Evolutionary conservation across 352 stramenopile genomes (phyloP).

Genomic region (Paralagenidium karlingii): DNA sequence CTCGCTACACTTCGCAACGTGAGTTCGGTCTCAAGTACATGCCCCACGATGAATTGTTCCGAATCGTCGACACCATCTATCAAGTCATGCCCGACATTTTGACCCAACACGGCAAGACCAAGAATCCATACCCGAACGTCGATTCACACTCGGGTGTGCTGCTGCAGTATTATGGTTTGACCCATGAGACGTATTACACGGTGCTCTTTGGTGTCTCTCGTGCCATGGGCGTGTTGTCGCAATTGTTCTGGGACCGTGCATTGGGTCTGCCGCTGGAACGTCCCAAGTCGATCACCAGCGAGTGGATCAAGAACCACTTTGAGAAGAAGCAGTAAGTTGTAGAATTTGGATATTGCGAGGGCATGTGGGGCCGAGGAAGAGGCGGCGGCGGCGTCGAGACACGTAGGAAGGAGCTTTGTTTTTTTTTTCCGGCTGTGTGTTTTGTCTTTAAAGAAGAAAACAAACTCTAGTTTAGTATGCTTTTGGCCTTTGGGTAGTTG

Average conservation of each 20-base stretch:
- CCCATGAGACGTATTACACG: conserved; percentile 99
- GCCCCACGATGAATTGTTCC: conserved; percentile 97
- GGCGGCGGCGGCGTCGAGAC: too few species aligned
- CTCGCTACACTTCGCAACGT: conserved; percentile 97
- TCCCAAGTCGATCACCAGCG: conserved; percentile 97
- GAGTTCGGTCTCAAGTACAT: conserved; percentile 99
- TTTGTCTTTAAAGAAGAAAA: too few species aligned
- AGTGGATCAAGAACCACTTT: conserved; percentile 96
- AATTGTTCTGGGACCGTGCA: conserved; percentile 97
- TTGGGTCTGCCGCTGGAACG: conserved; percentile 96
- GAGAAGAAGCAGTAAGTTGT: conserved; percentile 62
- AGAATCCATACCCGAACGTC: conserved; percentile 99
- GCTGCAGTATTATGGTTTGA: conserved; percentile 98
- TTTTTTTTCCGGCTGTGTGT: too few species aligned
- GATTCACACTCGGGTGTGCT: conserved; percentile 97
- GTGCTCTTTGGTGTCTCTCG: conserved; percentile 98
- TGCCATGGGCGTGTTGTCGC: conserved; percentile 95
- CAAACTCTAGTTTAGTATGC: too few species aligned
- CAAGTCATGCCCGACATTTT: conserved; percentile 97
- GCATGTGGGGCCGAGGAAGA: too few species aligned
- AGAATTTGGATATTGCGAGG: not conserved
- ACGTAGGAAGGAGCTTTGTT: too few species aligned
- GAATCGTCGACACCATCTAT: conserved; percentile 99
- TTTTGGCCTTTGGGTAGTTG: too few species aligned
- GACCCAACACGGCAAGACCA: conserved; percentile 98